Conservation (phyloP, 23 red algal genomes). For the Agarophyton chilense region DNA sequence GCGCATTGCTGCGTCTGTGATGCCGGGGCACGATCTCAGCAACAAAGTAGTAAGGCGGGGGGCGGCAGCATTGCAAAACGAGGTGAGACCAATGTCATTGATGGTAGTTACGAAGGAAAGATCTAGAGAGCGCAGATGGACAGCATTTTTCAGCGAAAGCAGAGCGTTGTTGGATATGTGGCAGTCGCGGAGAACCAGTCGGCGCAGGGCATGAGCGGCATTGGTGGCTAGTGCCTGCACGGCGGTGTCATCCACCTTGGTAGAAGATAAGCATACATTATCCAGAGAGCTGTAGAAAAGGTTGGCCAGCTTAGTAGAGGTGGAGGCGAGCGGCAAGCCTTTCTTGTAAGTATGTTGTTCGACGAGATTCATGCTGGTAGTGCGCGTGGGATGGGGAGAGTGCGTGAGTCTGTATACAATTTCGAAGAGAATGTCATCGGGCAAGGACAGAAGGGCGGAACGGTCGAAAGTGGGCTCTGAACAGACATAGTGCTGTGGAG, state of each 20-base stretch:
- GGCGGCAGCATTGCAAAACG: conserved; percentile 39
- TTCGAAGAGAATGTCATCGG: conserved; percentile 56
- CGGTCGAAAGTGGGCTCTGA: not conserved
- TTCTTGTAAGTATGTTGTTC: conserved; percentile 41
- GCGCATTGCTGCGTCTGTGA: conserved; percentile 38
- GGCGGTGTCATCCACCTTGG: conserved; percentile 36
- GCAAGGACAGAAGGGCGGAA: conserved; percentile 34
- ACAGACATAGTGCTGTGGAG: not conserved
- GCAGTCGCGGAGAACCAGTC: conserved; percentile 48
- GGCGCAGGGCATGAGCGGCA: conserved; percentile 12
- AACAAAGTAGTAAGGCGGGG: conserved; percentile 36
- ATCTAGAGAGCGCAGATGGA: conserved; percentile 42
- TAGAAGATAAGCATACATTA: conserved; percentile 44
- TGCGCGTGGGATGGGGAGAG: conserved; percentile 32
- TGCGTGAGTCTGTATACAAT: conserved; percentile 46
- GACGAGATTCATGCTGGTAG: conserved; percentile 39
- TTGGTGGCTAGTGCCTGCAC: conserved; percentile 35
- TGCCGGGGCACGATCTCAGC: conserved; percentile 15
- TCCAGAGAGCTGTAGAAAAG: conserved; percentile 55
- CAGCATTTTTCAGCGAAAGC: conserved; percentile 20
- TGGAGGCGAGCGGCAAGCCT: conserved; percentile 31
- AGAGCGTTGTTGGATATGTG: conserved; percentile 26
- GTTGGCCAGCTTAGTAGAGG: conserved; percentile 4
- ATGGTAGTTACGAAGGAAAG: conserved; percentile 51
- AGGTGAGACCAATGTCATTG: conserved; percentile 10